Evolutionary conservation across 768 basidiomycete genomes (phyloP), one percentile per base, ranked within the genome.

Genomic region (Termitomyces sp.): DNA sequence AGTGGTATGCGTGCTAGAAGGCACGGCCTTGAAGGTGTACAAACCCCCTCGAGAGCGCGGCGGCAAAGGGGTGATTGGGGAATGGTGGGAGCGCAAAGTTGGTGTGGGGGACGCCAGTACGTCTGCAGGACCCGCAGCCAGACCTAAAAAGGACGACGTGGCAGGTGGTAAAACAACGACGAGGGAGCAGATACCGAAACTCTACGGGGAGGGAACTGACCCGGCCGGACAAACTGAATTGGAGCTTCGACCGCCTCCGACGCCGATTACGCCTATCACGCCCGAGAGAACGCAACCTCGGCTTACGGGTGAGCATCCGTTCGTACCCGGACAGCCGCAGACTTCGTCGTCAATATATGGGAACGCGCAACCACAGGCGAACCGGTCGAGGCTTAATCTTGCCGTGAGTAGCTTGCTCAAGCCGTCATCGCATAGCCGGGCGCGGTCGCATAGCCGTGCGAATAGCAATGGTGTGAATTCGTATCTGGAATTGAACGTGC

Each of bases 1-100:
- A 49, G 85, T 89, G 50, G 79, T 95, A 62, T 91, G 92, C 67
- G 90, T 95, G 64, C 73, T 99, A 27, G 92, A 97, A 66, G 97
- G 97, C 45, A 98, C 97, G n/a, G 77, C 79, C 60, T 85, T 98
- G 68, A 82, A 83, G 62, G 78, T 98, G 56, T 93, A 91, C 69
- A 80, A 80, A 59, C 72, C 57, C 69, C 74, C 17, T 62, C 68
- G 16, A 69, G 71, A 14, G 75, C 75, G 35, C 73, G 74, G 25
- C 5, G 82, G 78, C 12, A 80, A 78, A 4, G 76, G 80, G n/a
- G 76, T 74, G 44, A 68, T 90, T 46, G 84, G 82, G 59, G 82
- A 83, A 59, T 89, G 88, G 89, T 92, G 89, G 89, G 89, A 91
- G 73, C 82, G 75, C 58, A 81, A 77, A 44, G 82, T 91, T 14